phyloP scores from a whole-genome alignment of 2,329 filamentous ascomycete species.

The Sporothrix phasma region DNA sequence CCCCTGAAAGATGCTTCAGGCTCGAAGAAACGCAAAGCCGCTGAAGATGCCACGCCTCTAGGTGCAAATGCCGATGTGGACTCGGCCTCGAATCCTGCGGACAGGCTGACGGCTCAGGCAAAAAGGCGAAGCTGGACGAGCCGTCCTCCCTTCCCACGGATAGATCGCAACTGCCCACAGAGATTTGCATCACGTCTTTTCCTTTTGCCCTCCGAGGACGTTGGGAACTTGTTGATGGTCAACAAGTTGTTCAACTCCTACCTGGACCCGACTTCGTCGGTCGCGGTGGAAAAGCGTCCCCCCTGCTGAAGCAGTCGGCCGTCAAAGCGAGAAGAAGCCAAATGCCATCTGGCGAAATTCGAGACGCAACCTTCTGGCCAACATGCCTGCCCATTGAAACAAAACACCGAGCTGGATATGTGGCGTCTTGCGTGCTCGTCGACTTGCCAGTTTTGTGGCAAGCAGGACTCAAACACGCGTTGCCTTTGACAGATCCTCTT shows the following conservation, averaged over 20 bases:
- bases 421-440: conserved; percentile 57
- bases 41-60: background rate
- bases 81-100: background rate
- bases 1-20: background rate
- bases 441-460: conserved; percentile 59
- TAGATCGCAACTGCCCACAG: conserved; percentile 39
- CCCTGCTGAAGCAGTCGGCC: conserved; percentile 21
- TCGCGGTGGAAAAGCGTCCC: conserved; percentile 13
- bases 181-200: conserved; percentile 62
- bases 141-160: conserved; percentile 13
- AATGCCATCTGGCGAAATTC: conserved; percentile 63
- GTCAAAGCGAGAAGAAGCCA: conserved; percentile 36
- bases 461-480: conserved; percentile 22
- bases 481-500: conserved; percentile 35
- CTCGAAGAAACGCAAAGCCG: background rate
- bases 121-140: conserved; percentile 25
- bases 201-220: conserved; percentile 51
- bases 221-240: conserved; percentile 55
- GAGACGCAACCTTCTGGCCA: conserved; percentile 53
- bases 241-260: conserved; percentile 56
- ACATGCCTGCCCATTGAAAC: conserved; percentile 56
- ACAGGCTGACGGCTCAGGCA: background rate
- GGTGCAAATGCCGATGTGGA: background rate
- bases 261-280: conserved; percentile 39
- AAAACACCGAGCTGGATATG: conserved; percentile 63